phyloP scores from a whole-genome alignment of 345 rosid species.

The Crucihimalaya himalaica region DNA sequence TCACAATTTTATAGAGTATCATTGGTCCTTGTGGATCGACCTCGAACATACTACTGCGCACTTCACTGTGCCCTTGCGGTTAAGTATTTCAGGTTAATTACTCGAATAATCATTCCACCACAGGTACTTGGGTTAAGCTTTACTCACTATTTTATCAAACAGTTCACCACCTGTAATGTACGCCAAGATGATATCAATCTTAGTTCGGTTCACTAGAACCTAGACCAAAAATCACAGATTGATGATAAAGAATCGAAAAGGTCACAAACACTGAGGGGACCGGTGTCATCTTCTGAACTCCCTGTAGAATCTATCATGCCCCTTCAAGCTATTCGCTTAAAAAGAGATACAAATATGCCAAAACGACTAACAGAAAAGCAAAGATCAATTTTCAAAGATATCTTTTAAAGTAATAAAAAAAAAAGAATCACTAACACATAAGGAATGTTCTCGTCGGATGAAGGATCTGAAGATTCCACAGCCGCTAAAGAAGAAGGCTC shows the following conservation, averaged over 20 bases:
- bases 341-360: background rate
- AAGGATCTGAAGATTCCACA: background rate
- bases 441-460: background rate
- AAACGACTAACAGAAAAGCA: background rate
- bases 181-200: too few species aligned
- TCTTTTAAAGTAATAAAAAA: background rate
- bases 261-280: background rate
- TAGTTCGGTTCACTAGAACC: too few species aligned
- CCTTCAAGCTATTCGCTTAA: too few species aligned
- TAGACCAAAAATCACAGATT: background rate
- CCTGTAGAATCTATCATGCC: background rate
- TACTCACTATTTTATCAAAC: too few species aligned
- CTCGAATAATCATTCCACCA: too few species aligned
- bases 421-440: background rate
- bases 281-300: background rate
- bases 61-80: too few species aligned
- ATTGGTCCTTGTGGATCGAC: too few species aligned
- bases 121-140: too few species aligned
- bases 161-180: too few species aligned
- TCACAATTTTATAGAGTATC: too few species aligned
- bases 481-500: background rate
- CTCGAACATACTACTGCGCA: too few species aligned
- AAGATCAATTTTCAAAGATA: background rate
- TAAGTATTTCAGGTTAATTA: too few species aligned
- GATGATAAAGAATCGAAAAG: background rate